Conservation (phyloP, 2,329 filamentous ascomycete species). For the Kalaharituber pfeilii region DNA sequence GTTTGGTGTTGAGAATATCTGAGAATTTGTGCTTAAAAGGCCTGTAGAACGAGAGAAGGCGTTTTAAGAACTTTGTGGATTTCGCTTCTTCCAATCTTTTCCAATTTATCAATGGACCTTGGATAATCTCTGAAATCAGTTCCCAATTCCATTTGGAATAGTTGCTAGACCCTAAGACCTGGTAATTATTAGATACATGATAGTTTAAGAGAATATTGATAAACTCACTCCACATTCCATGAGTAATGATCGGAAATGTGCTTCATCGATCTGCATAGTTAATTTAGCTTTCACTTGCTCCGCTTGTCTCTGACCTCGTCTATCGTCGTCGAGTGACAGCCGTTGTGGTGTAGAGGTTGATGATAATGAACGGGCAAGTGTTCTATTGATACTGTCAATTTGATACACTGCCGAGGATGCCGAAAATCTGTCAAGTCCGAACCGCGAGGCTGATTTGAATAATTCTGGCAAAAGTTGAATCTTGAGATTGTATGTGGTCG, state of each 20-base stretch:
- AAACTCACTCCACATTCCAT: conserved; percentile 26
- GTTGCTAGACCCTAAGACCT: conserved; percentile 75
- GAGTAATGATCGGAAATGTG: conserved; percentile 43
- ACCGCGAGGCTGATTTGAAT: conserved; percentile 57
- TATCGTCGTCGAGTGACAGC: conserved; percentile 25
- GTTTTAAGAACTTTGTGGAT: conserved; percentile 89
- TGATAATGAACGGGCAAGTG: conserved; percentile 57
- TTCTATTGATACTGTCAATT: conserved; percentile 92
- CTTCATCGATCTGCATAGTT: conserved; percentile 45
- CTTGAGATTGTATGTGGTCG: conserved; percentile 61
- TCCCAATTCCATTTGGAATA: conserved; percentile 98
- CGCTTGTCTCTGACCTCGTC: conserved; percentile 29
- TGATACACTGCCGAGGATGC: conserved; percentile 90
- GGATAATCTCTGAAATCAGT: conserved; percentile 72
- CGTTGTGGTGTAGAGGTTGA: conserved; percentile 24
- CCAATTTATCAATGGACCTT: conserved; percentile 76
- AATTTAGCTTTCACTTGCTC: conserved; percentile 40
- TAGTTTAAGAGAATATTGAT: not conserved
- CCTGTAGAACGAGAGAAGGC: conserved; percentile 83
- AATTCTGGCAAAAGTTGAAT: conserved; percentile 78
- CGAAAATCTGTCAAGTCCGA: conserved; percentile 55
- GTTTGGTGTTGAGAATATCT: conserved; percentile 73
- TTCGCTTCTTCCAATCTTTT: conserved; percentile 89
- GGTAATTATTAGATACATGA: conserved; percentile 21
- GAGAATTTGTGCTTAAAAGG: conserved; percentile 96